A percentile compares a stretch with the other conserved stretches of the same genome.
Conservation (phyloP, 2,329 filamentous ascomycete genomes). For the Hawksworthiomyces lignivorus region DNA sequence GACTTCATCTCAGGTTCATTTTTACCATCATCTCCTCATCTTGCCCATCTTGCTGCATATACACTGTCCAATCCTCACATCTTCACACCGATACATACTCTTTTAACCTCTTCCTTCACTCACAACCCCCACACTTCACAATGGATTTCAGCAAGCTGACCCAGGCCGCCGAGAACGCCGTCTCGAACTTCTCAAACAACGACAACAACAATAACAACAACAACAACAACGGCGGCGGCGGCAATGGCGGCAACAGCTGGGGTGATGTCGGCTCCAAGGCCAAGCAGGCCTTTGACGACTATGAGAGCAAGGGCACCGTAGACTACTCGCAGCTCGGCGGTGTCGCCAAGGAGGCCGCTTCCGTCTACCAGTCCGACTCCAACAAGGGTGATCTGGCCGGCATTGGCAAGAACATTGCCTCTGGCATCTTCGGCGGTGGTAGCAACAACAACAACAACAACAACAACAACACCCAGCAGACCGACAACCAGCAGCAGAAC, state of each 20-base stretch:
- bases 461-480: not conserved
- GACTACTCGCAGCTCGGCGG: conserved; percentile 23
- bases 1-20: not conserved
- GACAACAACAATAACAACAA: conserved; percentile 10
- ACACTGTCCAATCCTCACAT: not conserved
- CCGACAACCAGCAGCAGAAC: conserved; percentile 1
- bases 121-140: conserved; percentile 8
- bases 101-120: not conserved
- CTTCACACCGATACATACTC: too few relatives aligned
- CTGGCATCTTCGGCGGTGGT: conserved; percentile 4
- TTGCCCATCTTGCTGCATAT: too few relatives aligned
- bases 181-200: conserved; percentile 12
- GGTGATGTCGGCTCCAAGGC: conserved; percentile 14
- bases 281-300: conserved; percentile 17
- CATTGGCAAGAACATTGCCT: conserved; percentile 12
- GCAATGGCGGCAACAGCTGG: conserved; percentile 10
- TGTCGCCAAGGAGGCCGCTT: conserved; percentile 27
- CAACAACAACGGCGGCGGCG: conserved; percentile 8
- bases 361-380: conserved; percentile 14
- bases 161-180: conserved; percentile 16
- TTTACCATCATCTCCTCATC: not conserved
- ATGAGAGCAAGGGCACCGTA: conserved; percentile 23
- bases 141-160: conserved; percentile 22
- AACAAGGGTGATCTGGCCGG: conserved; percentile 11
- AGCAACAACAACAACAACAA: conserved; percentile 3